Conservation (phyloP, 1,284 basidiomycete genomes). For the Dichomitus squalens region DNA sequence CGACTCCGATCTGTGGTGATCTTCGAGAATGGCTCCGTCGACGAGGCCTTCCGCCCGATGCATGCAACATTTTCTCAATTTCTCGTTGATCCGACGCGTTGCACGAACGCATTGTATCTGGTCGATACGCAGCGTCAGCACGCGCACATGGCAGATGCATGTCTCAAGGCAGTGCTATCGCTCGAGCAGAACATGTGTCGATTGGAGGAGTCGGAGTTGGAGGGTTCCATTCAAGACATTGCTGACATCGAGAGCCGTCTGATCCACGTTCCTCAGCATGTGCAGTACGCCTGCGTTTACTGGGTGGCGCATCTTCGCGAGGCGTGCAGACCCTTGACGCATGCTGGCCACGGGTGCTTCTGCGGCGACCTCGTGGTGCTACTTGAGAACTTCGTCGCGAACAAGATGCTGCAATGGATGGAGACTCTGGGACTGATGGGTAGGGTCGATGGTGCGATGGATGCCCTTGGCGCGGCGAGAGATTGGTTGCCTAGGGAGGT, state of each 20-base stretch:
- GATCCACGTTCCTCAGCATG: conserved; percentile 2
- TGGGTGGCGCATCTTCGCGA: conserved; percentile 14
- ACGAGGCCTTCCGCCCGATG: not conserved
- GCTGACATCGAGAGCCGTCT: not conserved
- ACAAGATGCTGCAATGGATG: not conserved
- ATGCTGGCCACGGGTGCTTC: not conserved
- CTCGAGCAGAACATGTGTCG: not conserved
- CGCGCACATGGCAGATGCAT: not conserved
- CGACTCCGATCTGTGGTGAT: conserved; percentile 9
- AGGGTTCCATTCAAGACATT: not conserved
- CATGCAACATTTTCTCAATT: conserved; percentile 17
- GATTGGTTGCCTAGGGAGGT: not conserved
- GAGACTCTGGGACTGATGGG: not conserved
- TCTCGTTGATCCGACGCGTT: conserved; percentile 5
- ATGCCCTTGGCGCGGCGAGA: not conserved
- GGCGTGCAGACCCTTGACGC: not conserved
- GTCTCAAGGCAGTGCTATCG: not conserved
- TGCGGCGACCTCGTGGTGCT: not conserved
- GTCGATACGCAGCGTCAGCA: not conserved
- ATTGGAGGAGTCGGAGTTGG: not conserved
- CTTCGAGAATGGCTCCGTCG: not conserved
- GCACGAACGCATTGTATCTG: not conserved
- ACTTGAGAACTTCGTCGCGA: not conserved
- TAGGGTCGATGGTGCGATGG: not conserved
- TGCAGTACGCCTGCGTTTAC: conserved; percentile 16